A percentile compares a stretch with the other conserved stretches of the same genome.
Conservation (phyloP, 2,329 filamentous ascomycete genomes). For the Venturia effusa region DNA sequence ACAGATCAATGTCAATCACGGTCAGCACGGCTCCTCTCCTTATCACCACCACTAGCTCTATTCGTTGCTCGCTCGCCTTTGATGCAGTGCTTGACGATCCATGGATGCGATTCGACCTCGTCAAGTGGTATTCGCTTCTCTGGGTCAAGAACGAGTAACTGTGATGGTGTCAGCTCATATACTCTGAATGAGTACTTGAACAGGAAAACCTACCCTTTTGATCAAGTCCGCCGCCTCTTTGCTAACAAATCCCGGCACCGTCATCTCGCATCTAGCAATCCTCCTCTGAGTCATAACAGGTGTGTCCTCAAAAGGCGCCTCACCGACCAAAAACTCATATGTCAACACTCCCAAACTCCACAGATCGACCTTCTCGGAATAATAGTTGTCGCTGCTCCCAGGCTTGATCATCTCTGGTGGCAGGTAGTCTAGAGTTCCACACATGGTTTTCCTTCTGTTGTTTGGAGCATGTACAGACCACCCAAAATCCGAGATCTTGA, state of each 20-base stretch:
- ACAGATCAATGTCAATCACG: not conserved
- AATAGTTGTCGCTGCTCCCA: conserved; percentile 72
- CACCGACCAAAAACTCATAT: conserved; percentile 92
- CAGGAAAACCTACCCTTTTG: conserved; percentile 55
- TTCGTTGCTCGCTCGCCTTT: conserved; percentile 24
- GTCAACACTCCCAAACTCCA: conserved; percentile 93
- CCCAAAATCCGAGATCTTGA: conserved; percentile 97
- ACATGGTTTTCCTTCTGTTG: conserved; percentile 87
- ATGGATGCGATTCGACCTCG: conserved; percentile 80
- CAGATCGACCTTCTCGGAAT: conserved; percentile 89
- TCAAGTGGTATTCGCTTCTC: conserved; percentile 88
- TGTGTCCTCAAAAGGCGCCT: conserved; percentile 94
- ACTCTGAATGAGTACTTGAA: not conserved
- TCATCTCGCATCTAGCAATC: conserved; percentile 85
- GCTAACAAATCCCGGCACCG: conserved; percentile 81
- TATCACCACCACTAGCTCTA: conserved; percentile 3
- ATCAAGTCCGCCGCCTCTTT: conserved; percentile 86
- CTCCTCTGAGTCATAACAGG: conserved; percentile 87
- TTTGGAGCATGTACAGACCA: conserved; percentile 98
- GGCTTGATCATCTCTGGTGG: conserved; percentile 95
- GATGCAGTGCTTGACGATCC: conserved; percentile 92
- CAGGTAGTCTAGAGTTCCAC: conserved; percentile 92
- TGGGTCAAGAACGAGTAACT: conserved; percentile 74
- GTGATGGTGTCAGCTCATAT: conserved; percentile 11
- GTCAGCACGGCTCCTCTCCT: conserved; percentile 5